phyloP scores from a whole-genome alignment of 352 stramenopile genomes.

The Globisporangium recalcitrans region DNA sequence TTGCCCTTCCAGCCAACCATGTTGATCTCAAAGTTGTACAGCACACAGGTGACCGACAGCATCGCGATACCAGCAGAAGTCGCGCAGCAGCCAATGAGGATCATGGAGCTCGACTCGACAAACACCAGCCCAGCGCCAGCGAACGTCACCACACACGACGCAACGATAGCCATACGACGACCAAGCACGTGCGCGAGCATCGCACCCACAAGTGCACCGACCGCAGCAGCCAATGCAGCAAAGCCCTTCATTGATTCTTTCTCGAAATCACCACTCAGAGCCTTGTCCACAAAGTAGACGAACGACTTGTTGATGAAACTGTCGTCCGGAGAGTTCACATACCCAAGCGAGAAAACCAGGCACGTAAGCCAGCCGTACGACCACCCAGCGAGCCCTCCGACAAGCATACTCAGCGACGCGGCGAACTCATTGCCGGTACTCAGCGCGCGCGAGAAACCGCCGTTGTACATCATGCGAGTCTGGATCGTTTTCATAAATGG shows the following conservation, averaged over 20 bases:
- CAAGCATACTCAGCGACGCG: constrained; percentile 68
- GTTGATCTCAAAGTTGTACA: constrained; percentile 89
- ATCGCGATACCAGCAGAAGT: constrained; percentile 67
- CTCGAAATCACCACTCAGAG: constrained; percentile 38
- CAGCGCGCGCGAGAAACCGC: constrained; percentile 76
- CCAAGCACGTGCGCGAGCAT: constrained; percentile 52
- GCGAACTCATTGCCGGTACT: constrained; percentile 81
- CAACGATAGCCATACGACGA: constrained; percentile 59
- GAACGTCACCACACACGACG: constrained; percentile 52
- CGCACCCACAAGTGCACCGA: constrained; percentile 46
- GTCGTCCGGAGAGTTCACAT: constrained; percentile 64
- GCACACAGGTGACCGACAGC: constrained; percentile 62
- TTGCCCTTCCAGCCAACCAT: constrained; percentile 86
- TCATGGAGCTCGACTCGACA: constrained; percentile 57
- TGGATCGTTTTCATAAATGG: constrained; percentile 88
- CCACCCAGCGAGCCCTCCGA: constrained; percentile 65
- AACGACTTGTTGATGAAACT: constrained; percentile 86
- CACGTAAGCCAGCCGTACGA: constrained; percentile 79
- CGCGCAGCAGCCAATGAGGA: constrained; percentile 66
- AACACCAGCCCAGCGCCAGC: constrained; percentile 63
- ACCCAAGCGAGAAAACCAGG: constrained; percentile 77
- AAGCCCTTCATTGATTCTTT: constrained; percentile 71
- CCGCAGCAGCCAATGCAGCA: constrained; percentile 43
- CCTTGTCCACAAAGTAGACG: constrained; percentile 69
- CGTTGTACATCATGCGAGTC: constrained; percentile 90